A percentile compares a stretch with the other conserved stretches of the same genome.
phyloP scores from a whole-genome alignment of 331 rosid species.

The Malus hybrid region DNA sequence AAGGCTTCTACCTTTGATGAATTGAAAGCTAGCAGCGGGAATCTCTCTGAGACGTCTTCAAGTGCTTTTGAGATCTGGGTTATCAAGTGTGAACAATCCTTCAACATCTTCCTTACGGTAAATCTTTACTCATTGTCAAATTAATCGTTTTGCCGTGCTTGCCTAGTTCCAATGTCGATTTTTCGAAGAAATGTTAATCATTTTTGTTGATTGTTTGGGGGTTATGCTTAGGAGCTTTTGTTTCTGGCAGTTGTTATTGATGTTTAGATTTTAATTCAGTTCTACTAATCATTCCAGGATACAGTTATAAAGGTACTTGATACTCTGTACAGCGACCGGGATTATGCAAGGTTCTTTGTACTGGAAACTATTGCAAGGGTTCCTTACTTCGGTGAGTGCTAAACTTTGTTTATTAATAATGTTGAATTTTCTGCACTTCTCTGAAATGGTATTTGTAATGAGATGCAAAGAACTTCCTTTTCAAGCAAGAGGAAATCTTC shows the following conservation, averaged over 20 bases:
- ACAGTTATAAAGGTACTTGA: slow-evolving; percentile 79
- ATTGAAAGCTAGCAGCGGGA: slow-evolving; percentile 6
- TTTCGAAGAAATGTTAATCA: not conserved
- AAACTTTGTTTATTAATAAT: not conserved
- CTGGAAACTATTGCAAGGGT: slow-evolving; percentile 97
- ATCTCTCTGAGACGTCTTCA: slow-evolving; percentile 21
- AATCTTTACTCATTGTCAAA: not conserved
- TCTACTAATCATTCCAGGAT: slow-evolving; percentile 54
- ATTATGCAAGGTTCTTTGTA: slow-evolving; percentile 89
- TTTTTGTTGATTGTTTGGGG: no score
- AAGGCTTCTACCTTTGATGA: slow-evolving; percentile 35
- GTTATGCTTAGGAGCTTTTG: not conserved
- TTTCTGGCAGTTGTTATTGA: slow-evolving; percentile 1
- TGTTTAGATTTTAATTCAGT: not conserved
- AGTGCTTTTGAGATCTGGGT: no score
- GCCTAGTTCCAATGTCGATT: not conserved
- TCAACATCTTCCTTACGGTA: slow-evolving; percentile 82
- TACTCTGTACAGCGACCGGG: slow-evolving; percentile 63
- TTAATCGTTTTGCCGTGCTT: not conserved
- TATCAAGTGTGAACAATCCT: slow-evolving; percentile 59
- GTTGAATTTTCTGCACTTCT: not conserved
- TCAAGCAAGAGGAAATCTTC: not conserved
- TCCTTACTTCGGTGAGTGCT: slow-evolving; percentile 86
- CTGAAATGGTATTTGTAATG: not conserved
- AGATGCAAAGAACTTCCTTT: not conserved